phyloP scores from a whole-genome alignment of 2,329 filamentous ascomycete species.

The Uncinocarpus reesii region DNA sequence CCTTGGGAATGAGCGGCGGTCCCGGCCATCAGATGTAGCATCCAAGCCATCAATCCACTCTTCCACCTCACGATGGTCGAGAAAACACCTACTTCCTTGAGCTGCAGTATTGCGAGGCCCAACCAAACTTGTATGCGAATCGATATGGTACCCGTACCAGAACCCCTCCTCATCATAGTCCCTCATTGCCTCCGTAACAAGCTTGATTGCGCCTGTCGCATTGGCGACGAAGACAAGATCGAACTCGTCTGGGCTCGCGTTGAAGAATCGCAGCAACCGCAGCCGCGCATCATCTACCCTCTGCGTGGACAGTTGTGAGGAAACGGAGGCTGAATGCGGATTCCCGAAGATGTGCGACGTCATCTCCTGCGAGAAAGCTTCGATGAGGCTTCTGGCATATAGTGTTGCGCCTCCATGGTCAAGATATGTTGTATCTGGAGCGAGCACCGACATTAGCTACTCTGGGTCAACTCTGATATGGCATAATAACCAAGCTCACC shows the following conservation, averaged over 20 bases:
- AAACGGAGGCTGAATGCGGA: conserved; percentile 74
- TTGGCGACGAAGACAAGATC: conserved; percentile 89
- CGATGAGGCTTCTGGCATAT: conserved; percentile 69
- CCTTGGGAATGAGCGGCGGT: conserved; percentile 22
- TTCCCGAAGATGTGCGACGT: conserved; percentile 74
- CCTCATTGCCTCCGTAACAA: conserved; percentile 69
- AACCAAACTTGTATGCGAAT: conserved; percentile 78
- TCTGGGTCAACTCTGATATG: background rate
- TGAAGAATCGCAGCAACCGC: conserved; percentile 63
- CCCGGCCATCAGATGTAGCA: conserved; percentile 7
- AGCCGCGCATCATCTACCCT: conserved; percentile 67
- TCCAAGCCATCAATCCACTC: conserved; percentile 48
- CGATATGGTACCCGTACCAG: conserved; percentile 70
- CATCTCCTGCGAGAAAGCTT: conserved; percentile 69
- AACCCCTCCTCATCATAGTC: conserved; percentile 57
- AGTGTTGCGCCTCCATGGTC: conserved; percentile 93
- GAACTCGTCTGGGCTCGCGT: conserved; percentile 68
- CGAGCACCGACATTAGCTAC: background rate
- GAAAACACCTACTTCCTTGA: conserved; percentile 53
- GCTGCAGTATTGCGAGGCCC: conserved; percentile 65
- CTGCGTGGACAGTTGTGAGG: conserved; percentile 65
- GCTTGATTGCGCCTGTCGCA: conserved; percentile 79
- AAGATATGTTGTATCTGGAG: conserved; percentile 62
- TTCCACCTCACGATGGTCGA: conserved; percentile 51
- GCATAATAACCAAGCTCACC: conserved; percentile 21